A percentile compares a stretch with the other conserved stretches of the same genome.
Conservation (phyloP, 768 basidiomycete species). For the Naganishia onofrii region DNA sequence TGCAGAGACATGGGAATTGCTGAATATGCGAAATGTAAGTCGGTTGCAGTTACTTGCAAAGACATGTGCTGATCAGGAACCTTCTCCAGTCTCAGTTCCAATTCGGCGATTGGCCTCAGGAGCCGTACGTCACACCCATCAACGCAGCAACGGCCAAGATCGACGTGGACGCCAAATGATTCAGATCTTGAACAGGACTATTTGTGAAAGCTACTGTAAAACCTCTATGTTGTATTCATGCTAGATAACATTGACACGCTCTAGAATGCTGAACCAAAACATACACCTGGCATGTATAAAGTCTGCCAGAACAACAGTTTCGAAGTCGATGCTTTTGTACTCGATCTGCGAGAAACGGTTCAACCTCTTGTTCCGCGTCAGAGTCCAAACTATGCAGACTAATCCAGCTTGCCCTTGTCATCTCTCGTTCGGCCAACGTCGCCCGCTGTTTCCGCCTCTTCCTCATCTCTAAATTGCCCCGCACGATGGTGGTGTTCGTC, state of each 20-base stretch:
- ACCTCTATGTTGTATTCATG: background rate
- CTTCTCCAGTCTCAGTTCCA: slow-evolving; percentile 34
- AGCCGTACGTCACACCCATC: slow-evolving; percentile 24
- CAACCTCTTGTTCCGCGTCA: background rate
- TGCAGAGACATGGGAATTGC: slow-evolving; percentile 39
- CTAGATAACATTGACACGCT: background rate
- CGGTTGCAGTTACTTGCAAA: too few relatives aligned
- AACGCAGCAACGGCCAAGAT: slow-evolving; percentile 18
- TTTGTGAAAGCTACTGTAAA: background rate
- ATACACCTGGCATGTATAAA: background rate
- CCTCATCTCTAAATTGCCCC: slow-evolving; percentile 24
- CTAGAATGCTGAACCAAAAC: background rate
- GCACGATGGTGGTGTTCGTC: slow-evolving; percentile 19
- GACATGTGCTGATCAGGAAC: background rate
- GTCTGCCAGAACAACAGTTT: background rate
- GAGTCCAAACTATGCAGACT: too few relatives aligned
- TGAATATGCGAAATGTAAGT: slow-evolving; percentile 39
- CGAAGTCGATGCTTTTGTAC: background rate
- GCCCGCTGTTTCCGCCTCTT: slow-evolving; percentile 1
- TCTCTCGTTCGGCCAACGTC: slow-evolving; percentile 12
- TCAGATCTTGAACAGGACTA: background rate
- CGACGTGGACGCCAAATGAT: slow-evolving; percentile 16
- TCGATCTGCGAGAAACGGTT: background rate
- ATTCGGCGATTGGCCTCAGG: slow-evolving; percentile 35
- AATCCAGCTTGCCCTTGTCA: slow-evolving; percentile 19